Conservation (phyloP, 768 basidiomycete genomes). For the Dictyophora rubrovolvata region DNA sequence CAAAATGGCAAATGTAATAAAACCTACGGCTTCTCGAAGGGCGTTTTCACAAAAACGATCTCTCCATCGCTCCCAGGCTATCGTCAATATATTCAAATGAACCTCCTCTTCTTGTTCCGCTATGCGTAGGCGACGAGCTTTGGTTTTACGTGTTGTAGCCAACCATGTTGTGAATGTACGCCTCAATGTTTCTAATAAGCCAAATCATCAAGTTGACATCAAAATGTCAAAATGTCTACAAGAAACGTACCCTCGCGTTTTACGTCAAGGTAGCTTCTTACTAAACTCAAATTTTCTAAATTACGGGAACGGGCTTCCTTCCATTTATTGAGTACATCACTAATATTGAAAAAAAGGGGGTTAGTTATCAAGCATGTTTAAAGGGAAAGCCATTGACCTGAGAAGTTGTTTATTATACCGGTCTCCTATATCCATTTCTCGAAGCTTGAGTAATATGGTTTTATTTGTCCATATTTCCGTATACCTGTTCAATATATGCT, state of each 20-base stretch:
- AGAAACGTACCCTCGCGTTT: constrained; percentile 58
- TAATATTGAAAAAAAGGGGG: constrained; percentile 22
- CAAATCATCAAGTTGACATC: background rate
- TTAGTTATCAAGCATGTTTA: background rate
- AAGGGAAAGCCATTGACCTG: constrained; percentile 20
- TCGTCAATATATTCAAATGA: constrained; percentile 37
- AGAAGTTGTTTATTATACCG: constrained; percentile 29
- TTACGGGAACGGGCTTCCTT: constrained; percentile 49
- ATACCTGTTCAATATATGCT: constrained; percentile 26
- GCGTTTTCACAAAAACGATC: constrained; percentile 57
- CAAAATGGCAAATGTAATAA: background rate
- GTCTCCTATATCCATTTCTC: constrained; percentile 56
- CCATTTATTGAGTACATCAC: constrained; percentile 61
- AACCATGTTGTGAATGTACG: constrained; percentile 67
- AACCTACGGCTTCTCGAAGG: constrained; percentile 53
- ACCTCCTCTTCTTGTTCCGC: constrained; percentile 56
- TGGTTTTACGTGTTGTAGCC: constrained; percentile 43
- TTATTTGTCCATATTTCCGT: constrained; percentile 60
- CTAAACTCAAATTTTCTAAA: constrained; percentile 62
- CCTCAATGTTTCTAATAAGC: constrained; percentile 47
- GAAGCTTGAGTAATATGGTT: constrained; percentile 62
- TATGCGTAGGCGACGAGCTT: constrained; percentile 50
- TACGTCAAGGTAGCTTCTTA: constrained; percentile 75
- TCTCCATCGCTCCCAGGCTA: constrained; percentile 73
- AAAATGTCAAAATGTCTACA: background rate